Evolutionary conservation across 2,329 filamentous ascomycete species (phyloP), one percentile per base, ranked within the genome.

Genomic region (Trichothecium roseum): DNA sequence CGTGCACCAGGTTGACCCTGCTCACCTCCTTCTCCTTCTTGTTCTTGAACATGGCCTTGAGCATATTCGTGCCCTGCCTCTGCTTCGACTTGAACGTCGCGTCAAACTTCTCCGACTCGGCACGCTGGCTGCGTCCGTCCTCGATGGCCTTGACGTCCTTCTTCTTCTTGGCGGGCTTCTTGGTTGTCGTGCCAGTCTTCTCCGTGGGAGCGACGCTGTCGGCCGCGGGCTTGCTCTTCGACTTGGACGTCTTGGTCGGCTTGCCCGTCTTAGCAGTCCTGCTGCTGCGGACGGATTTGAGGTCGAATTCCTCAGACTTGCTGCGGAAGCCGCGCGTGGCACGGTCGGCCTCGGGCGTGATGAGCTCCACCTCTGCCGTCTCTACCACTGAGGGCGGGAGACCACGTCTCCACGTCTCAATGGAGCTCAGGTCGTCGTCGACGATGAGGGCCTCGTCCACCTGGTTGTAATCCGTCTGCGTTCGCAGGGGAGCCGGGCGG

Each of bases 381-480:
- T 64, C 66, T 28, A 63, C 63, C 18, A 63, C 66, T 14, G 34
- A 34, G 0, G 66, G 59, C 38, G 60, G 47, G 42, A 76, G 74
- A 18, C 72, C 73, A n/a, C 72, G 58, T 7, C 70, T 62, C 73
- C 73, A 78, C 0, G 57, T 60, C 50, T 77, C 73, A 32, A 77
- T 77, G 15, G 60, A 61, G 56, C 70, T 74, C 15, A 77, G 54
- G 44, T 75, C 70, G 40, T 75, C 69, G 39, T 74, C 68, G 12
- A 75, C 46, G 2, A 75, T 60, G n/a, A 75, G 55, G 0, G 72
- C 71, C 48, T 77, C 72, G 34, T 77, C 69, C 29, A 66, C 60
- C 1, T 46, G 47, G 33, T 54, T 52, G 34, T 50, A 48, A 30
- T 53, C 50, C 40, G 43, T 54, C 38, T 49, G 52, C 1, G 50